These are phyloP conservation scores for Monosporozyma aquatica DNA, from an alignment of 805 yeast genomes.

Conservation along the genomic window DNA sequence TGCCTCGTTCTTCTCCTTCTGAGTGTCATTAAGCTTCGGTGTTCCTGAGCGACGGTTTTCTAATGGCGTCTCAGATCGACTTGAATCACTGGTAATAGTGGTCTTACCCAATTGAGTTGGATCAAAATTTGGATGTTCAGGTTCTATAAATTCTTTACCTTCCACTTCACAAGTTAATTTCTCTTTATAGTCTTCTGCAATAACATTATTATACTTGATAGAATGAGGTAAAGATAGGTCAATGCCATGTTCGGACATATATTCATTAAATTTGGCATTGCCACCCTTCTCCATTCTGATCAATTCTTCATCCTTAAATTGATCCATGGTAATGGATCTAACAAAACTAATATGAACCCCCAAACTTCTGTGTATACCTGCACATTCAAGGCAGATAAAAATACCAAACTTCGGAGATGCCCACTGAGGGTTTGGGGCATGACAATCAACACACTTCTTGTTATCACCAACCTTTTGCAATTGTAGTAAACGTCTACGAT, in stretches of 20 bases:
- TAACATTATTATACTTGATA: constrained; percentile 74
- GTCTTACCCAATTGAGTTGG: constrained; percentile 13
- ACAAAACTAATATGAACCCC: constrained; percentile 97
- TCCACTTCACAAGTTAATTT: constrained; percentile 66
- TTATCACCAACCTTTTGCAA: constrained; percentile 77
- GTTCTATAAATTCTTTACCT: constrained; percentile 59
- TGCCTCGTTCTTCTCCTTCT: constrained; percentile 60
- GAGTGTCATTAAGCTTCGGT: constrained; percentile 20
- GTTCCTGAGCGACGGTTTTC: constrained; percentile 39
- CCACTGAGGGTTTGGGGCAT: constrained; percentile 97
- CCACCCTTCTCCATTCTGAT: constrained; percentile 92
- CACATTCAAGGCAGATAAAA: constrained; percentile 95
- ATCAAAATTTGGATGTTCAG: constrained; percentile 44
- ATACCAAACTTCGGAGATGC: constrained; percentile 97
- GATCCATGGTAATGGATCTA: constrained; percentile 96
- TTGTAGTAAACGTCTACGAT: constrained; percentile 66
- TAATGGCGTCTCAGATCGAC: constrained; percentile 22
- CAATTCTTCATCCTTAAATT: constrained; percentile 88
- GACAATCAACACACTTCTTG: constrained; percentile 88
- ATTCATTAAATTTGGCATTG: constrained; percentile 62
- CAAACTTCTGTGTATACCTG: constrained; percentile 89
- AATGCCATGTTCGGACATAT: constrained; percentile 64
- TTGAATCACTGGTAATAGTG: constrained; percentile 2
- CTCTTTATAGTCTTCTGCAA: constrained; percentile 91
- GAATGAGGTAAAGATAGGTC: constrained; percentile 55